phyloP scores from a whole-genome alignment of 495 filamentous ascomycete genomes.

The Apiosordaria backusii region DNA sequence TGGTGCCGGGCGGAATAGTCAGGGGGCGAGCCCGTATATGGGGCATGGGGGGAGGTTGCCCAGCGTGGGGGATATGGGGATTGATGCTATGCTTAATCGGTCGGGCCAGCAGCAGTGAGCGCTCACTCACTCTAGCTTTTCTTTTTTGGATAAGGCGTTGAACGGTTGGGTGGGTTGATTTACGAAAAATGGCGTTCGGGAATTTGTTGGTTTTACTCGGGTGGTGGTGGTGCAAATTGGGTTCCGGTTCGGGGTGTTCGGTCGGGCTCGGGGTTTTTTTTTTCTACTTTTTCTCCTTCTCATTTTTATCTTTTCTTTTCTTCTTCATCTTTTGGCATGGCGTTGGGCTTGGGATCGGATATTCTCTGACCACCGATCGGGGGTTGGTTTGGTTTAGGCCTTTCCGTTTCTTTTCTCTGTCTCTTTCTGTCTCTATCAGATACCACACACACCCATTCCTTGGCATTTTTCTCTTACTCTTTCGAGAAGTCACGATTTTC shows the following conservation, averaged over 20 bases:
- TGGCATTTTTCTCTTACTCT: neutral
- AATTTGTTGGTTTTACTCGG: neutral
- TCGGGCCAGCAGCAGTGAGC: slow-evolving; percentile 21
- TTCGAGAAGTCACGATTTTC: neutral
- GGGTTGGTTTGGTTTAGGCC: neutral
- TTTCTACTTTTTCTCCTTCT: slow-evolving; percentile 12
- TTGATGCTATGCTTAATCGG: slow-evolving; percentile 54
- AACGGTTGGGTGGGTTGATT: neutral
- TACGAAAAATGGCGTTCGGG: neutral
- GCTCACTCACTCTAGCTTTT: slow-evolving; percentile 12
- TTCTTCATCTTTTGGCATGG: slow-evolving; percentile 3
- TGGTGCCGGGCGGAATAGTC: slow-evolving; percentile 25
- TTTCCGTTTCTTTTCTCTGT: slow-evolving; percentile 6
- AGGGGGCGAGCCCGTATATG: slow-evolving; percentile 47
- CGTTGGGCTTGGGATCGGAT: neutral
- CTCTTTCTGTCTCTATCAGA: neutral
- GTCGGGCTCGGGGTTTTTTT: neutral
- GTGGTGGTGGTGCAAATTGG: too few relatives aligned
- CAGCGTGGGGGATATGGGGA: slow-evolving; percentile 53
- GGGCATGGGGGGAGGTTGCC: slow-evolving; percentile 45
- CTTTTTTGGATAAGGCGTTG: slow-evolving; percentile 6
- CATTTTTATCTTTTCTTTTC: slow-evolving; percentile 6
- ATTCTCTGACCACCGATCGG: neutral
- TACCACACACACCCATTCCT: neutral
- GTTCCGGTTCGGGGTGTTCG: neutral